Base-by-base conservation (phyloP, 106 monocot genomes). In the Triglochin maritima region DNA sequence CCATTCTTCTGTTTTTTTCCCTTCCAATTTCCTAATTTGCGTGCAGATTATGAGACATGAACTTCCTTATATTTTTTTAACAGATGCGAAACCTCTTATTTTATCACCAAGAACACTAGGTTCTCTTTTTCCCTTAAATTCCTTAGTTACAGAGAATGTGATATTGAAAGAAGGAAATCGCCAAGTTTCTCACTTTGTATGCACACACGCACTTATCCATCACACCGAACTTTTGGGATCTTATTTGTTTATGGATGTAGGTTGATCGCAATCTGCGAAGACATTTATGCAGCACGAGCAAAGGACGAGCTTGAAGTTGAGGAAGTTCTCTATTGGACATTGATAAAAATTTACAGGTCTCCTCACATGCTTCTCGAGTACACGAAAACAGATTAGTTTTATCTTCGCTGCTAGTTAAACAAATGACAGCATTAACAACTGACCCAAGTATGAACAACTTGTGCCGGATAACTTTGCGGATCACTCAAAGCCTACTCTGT, bases 331-430 rank as follows among this genome's bases (percentile, higher is more conserved):
- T 96, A 91, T 67, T 86, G 86, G 96, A 96, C 96, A 9, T 74
- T 96, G 2, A 86, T 94, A 56, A 87, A 87, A 44, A 87, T 94
- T 29, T 96, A 91, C 74, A 70, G 96, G 65, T 96, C 96, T 12
- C 96, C 96, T 12, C 90, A 96, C 64, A 91, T 96, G 96, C 90
- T 90, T 65, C 72, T 95, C 3, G 94, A 94, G 74, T 94, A 94
- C 57, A 94, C 94, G 5, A 94, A 94, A 60, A 74, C 81, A 49
- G 86, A 89, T 66, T 89, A 82, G 65, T 8, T 53, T 60, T 55
- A 55, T 9, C 55, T 6, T 3, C 13, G 55, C 13, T 12, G 11
- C 55, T 55, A 12, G 55, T 9, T 55, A n/a, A 55, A n/a, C 8
- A 55, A 3, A 9, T 55, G 55, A 55, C 55, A 55, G 55, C 14